Conservation (phyloP, 805 yeast genomes). For the Cyberlindnera suaveolens region DNA sequence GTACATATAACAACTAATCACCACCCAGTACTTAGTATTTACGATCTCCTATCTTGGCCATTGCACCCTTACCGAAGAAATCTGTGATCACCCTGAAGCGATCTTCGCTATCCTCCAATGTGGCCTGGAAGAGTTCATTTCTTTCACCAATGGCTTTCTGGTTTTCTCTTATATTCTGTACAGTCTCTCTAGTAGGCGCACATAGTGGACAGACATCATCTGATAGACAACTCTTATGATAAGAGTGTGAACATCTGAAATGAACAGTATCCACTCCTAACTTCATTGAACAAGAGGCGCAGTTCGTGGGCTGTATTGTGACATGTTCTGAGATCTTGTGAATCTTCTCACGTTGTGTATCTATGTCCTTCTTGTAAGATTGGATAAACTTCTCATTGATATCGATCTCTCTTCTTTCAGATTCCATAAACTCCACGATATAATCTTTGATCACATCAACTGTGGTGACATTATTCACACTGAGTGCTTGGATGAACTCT, state of each 20-base stretch:
- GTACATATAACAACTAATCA: too few relatives aligned
- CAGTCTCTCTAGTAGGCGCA: conserved; percentile 60
- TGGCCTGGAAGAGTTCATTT: conserved; percentile 53
- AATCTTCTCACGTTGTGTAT: conserved; percentile 47
- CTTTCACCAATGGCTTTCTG: conserved; percentile 60
- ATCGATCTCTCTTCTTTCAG: conserved; percentile 57
- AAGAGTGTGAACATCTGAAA: conserved; percentile 82
- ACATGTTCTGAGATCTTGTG: conserved; percentile 35
- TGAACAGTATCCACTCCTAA: conserved; percentile 77
- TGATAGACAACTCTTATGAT: conserved; percentile 72
- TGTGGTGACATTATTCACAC: conserved; percentile 55
- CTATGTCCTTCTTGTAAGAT: conserved; percentile 63
- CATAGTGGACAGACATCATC: conserved; percentile 72
- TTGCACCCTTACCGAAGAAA: conserved; percentile 82
- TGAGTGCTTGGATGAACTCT: conserved; percentile 67
- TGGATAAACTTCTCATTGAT: conserved; percentile 60
- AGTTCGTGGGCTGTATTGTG: conserved; percentile 32
- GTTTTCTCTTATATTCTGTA: conserved; percentile 48
- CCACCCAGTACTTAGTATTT: too few relatives aligned
- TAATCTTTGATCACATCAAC: conserved; percentile 69
- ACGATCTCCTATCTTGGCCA: conserved; percentile 38
- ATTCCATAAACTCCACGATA: conserved; percentile 52
- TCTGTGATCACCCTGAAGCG: conserved; percentile 73
- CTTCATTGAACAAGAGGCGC: conserved; percentile 26
- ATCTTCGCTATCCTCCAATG: conserved; percentile 46